These are phyloP conservation scores for Microdochium trichocladiopsis DNA, from an alignment of 2,329 filamentous ascomycete species.

Conservation along the genomic window DNA sequence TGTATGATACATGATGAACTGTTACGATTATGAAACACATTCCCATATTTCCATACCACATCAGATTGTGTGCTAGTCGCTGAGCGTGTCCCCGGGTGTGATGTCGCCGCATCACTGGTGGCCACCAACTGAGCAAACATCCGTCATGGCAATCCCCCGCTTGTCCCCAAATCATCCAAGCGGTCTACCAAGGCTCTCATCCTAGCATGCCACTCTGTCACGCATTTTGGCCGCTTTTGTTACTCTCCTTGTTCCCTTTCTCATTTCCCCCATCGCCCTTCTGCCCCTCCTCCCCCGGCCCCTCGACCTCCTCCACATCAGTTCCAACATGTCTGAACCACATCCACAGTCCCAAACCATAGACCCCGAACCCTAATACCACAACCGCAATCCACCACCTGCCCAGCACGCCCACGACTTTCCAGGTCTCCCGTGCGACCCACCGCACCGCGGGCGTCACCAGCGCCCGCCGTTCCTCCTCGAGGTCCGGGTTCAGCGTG, in stretches of 20 bases:
- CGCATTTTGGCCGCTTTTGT: not conserved
- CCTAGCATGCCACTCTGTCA: not conserved
- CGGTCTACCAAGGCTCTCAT: no score
- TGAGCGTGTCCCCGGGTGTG: no score
- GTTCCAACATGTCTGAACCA: not conserved
- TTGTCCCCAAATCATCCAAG: no score
- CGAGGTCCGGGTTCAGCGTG: slow-evolving; percentile 39
- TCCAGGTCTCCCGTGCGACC: slow-evolving; percentile 9
- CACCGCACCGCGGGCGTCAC: slow-evolving; percentile 33
- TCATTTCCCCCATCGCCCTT: not conserved
- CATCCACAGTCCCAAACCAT: not conserved
- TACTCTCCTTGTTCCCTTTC: not conserved
- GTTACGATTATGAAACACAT: no score
- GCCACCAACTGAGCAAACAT: no score
- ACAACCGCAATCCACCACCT: not conserved
- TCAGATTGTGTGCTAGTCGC: no score
- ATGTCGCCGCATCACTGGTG: no score
- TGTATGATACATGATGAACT: no score
- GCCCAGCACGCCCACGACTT: not conserved
- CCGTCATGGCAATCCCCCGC: no score
- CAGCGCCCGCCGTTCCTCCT: slow-evolving; percentile 27
- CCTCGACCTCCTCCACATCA: not conserved
- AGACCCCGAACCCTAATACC: not conserved
- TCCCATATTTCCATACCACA: no score
- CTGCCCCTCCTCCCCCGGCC: not conserved